Conservation (phyloP, 495 filamentous ascomycete genomes). For the Lasiosphaeris hirsuta region DNA sequence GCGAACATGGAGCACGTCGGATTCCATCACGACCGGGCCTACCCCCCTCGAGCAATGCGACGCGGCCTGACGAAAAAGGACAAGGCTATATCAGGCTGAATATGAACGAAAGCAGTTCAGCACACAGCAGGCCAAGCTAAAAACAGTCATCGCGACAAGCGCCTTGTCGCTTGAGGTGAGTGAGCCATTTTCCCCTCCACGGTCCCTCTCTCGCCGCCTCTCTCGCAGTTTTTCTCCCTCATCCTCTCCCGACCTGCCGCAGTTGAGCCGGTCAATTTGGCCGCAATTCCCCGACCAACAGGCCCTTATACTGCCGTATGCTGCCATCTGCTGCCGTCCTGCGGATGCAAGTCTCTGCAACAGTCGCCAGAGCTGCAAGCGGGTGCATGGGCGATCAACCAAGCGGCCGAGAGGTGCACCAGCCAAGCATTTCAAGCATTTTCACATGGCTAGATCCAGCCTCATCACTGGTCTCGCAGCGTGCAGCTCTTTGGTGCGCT, state of each 20-base stretch:
- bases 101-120: neutral
- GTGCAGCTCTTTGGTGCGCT: neutral
- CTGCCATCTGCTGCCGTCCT: conserved; percentile 4
- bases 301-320: conserved; percentile 3
- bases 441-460: conserved; percentile 27
- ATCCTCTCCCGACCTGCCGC: conserved; percentile 17
- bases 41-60: conserved; percentile 10
- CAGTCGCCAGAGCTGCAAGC: neutral
- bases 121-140: neutral
- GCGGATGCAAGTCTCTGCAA: conserved; percentile 6
- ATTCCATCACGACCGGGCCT: neutral
- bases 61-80: conserved; percentile 14
- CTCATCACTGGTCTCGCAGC: conserved; percentile 21
- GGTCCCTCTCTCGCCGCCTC: neutral
- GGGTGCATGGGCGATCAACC: conserved; percentile 8
- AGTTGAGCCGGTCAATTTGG: conserved; percentile 25
- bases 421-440: neutral
- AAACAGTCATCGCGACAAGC: conserved; percentile 10
- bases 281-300: conserved; percentile 28
- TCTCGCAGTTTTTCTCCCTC: neutral
- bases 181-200: conserved; percentile 19
- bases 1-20: neutral
- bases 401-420: conserved; percentile 4
- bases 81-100: conserved; percentile 21
- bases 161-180: conserved; percentile 9